These are phyloP conservation scores for Globisporangium yorkense DNA, from an alignment of 352 stramenopile species.

Conservation along the genomic window DNA sequence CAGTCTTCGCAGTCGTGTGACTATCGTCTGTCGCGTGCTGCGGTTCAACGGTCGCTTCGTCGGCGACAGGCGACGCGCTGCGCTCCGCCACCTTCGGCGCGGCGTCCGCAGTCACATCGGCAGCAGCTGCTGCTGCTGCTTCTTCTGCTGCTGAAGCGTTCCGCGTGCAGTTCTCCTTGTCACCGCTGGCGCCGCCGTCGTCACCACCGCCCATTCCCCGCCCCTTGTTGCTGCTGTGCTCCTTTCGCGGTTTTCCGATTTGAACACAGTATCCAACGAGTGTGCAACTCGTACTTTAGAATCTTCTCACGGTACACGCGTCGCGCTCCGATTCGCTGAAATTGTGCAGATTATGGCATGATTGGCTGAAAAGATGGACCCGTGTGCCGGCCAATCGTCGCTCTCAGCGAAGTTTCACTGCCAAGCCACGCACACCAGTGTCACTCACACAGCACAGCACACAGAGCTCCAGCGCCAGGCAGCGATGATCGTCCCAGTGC, in stretches of 20 bases:
- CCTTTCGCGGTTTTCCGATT: slow-evolving; percentile 1
- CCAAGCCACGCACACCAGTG: no score
- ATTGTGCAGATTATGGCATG: no score
- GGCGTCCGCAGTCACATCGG: neutral
- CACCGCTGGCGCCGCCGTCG: neutral
- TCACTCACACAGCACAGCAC: no score
- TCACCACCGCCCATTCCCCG: neutral
- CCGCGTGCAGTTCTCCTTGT: slow-evolving; percentile 9
- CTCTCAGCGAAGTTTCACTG: neutral
- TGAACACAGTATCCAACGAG: neutral
- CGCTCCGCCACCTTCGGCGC: neutral
- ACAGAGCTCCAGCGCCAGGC: neutral
- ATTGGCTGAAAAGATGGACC: no score
- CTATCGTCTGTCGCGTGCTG: neutral
- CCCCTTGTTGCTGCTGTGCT: neutral
- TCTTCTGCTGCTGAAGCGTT: neutral
- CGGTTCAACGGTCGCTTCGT: slow-evolving; percentile 3
- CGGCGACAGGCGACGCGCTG: neutral
- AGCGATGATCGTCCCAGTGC: slow-evolving; percentile 98
- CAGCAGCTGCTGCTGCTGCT: neutral
- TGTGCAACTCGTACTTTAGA: neutral
- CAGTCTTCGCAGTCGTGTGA: neutral
- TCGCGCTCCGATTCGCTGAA: no score
- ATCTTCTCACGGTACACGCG: neutral
- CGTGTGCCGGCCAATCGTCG: neutral